A percentile compares a stretch with the other conserved stretches of the same genome.
These are phyloP conservation scores for Nicotiana obtusifolia DNA, from an alignment of 257 asterid genomes.

Conservation along the genomic window DNA sequence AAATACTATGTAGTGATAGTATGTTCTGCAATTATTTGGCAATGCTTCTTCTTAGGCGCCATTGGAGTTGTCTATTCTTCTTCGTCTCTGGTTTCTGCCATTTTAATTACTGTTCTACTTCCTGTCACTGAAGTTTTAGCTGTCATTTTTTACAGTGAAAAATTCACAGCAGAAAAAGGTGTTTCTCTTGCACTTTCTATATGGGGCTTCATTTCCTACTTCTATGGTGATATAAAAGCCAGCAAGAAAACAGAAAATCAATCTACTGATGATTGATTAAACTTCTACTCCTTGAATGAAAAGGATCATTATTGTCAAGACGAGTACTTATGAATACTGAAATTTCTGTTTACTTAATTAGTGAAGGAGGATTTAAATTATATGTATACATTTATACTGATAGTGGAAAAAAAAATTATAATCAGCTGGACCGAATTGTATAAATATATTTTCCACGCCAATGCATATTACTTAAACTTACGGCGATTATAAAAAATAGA, in stretches of 20 bases:
- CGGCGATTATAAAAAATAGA: no score
- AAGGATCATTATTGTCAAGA: neutral
- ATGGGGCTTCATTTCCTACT: conserved; percentile 2
- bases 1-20: neutral
- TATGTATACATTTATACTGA: no score
- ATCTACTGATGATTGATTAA: neutral
- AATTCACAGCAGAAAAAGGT: conserved; percentile 7
- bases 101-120: conserved; percentile 3
- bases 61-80: neutral
- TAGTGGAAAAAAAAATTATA: no score
- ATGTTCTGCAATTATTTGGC: neutral
- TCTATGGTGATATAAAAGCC: neutral
- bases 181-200: neutral
- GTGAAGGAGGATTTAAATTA: no score
- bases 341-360: no score
- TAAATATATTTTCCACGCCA: no score
- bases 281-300: neutral
- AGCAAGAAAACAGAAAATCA: neutral
- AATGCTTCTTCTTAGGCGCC: conserved; percentile 5
- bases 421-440: no score
- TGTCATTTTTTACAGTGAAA: neutral
- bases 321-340: neutral
- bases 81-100: neutral
- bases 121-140: neutral
- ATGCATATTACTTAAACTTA: no score